Conservation (phyloP, 495 filamentous ascomycete species). For the Xylaria grammica region DNA sequence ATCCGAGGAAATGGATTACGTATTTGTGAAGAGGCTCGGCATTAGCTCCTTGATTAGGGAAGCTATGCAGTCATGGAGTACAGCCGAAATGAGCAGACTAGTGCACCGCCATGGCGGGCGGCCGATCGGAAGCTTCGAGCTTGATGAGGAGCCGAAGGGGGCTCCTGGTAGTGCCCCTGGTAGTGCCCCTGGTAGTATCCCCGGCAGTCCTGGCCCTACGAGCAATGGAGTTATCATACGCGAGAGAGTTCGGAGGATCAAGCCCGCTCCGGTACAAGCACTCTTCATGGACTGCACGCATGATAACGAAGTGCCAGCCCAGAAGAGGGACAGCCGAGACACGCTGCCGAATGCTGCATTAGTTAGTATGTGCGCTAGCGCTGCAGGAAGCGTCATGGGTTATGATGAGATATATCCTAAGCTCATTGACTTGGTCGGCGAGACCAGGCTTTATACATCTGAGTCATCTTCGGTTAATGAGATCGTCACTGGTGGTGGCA, state of each 20-base stretch:
- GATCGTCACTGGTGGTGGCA: conserved; percentile 64
- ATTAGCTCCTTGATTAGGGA: conserved; percentile 91
- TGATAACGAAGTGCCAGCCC: conserved; percentile 94
- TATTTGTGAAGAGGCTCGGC: conserved; percentile 91
- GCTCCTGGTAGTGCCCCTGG: conserved; percentile 32
- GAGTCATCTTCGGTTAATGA: conserved; percentile 64
- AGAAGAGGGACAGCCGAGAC: conserved; percentile 93
- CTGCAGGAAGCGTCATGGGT: conserved; percentile 96
- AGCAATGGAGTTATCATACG: conserved; percentile 34
- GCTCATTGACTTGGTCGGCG: conserved; percentile 86
- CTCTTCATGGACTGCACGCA: conserved; percentile 99
- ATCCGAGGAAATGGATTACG: conserved; percentile 92
- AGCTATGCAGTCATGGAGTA: conserved; percentile 98
- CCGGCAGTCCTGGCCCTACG: conserved; percentile 19
- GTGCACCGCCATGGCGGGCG: conserved; percentile 94
- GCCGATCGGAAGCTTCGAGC: conserved; percentile 94
- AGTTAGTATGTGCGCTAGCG: conserved; percentile 92
- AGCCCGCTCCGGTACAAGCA: conserved; percentile 82
- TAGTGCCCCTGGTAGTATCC: conserved; percentile 38
- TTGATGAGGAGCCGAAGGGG: conserved; percentile 61
- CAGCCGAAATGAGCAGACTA: conserved; percentile 84
- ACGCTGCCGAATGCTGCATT: conserved; percentile 95
- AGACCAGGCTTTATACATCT: conserved; percentile 81
- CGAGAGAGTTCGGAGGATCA: conserved; percentile 75
- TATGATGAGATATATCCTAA: conserved; percentile 97